Base-by-base conservation (phyloP, 1,284 basidiomycete species). In the Kwoniella shivajii region DNA sequence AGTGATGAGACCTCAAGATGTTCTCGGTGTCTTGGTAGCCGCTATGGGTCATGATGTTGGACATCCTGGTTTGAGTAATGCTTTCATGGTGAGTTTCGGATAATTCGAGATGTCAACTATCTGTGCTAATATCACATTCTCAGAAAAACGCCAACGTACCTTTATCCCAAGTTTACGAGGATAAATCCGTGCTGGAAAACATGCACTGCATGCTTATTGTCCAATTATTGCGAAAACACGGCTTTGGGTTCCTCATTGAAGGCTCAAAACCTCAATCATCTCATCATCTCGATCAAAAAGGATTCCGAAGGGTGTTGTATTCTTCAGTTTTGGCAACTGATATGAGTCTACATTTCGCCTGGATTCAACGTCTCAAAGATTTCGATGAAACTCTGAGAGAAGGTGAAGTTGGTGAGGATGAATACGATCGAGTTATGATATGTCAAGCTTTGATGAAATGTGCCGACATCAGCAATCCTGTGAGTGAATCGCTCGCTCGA, bases 41-140 rank as follows among this genome's bases (percentile, higher is more conserved):
- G 91, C 92, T 34, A 91, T 96, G 65, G 93, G 93, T 0, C 94
- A 97, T 72, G 93, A 97, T 76, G 92, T 92, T 14, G 93, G 91
- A 0, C 93, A 97, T 78, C 94, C 93, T 0, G 94, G 93, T 0
- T 83, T 96, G 54, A 89, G 87, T 43, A 96, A 96, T 72, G 80
- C 85, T 6, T 96, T 95, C 77, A 89, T 96, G 89, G 92, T 91
- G 63, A 74, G 85, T 83, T 34, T 22, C 13, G 22, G 6, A 22
- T 50, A 10, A 16, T 22, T 24, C 20, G 14, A 30, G 24, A 14
- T 38, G 37, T 31, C 6, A 45, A 6, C 37, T 14, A 9, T 2
- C 10, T 22, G 27, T 33, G 24, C n/a, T 34, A 16, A 33, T 29
- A 34, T 14, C 2, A 9, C 16, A 6, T 1, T 13, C 7, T 5